Base-by-base conservation (phyloP, 1,284 basidiomycete genomes). In the Ustilago crameri region DNA sequence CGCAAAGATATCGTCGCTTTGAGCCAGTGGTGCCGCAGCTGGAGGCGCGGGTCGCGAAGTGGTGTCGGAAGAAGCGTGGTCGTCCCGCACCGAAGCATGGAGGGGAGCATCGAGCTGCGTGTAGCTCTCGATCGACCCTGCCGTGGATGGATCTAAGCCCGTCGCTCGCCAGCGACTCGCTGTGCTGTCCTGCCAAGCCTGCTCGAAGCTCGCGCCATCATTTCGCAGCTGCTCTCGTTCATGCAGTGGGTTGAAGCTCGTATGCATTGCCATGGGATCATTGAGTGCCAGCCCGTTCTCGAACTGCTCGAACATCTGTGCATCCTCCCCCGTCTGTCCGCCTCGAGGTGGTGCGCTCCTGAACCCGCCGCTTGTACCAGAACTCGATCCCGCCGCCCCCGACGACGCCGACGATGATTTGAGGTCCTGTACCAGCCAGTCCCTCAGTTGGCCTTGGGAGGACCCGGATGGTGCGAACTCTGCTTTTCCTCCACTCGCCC, bases 391-490 rank as follows among this genome's bases (percentile, higher is more conserved):
- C 3, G 24, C 48, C 15, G 46, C 35, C 34, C 10, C 8, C n/a
- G n/a, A n/a, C n/a, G n/a, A n/a, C 9, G 32, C 15, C 23, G 53
- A 30, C 9, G 42, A n/a, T 2, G 47, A 24, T 3, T 45, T 43
- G 9, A 72, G 38, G 49, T 72, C 69, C 9, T 62, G 50, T 1
- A 63, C 49, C 23, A 72, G 12, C 59, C 63, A 62, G 14, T 62
- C 59, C 12, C 59, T 34, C 30, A 72, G 41, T 5, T 65, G 63
- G 2, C 40, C 59, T 1, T 18, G 20, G 1, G 27, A 34, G 5
- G 34, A 20, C 1, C 30, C 40, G 1, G 34, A 22, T 5, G 37
- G 18, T 9, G 35, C 47, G 30, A 56, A 63, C 0, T 58, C 63
- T 7, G 51, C 49, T 18, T 72, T 72, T 2, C 63, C 63, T 1